Evolutionary conservation across 805 yeast species (phyloP).

Genomic region (Soucietia sequanensis): DNA sequence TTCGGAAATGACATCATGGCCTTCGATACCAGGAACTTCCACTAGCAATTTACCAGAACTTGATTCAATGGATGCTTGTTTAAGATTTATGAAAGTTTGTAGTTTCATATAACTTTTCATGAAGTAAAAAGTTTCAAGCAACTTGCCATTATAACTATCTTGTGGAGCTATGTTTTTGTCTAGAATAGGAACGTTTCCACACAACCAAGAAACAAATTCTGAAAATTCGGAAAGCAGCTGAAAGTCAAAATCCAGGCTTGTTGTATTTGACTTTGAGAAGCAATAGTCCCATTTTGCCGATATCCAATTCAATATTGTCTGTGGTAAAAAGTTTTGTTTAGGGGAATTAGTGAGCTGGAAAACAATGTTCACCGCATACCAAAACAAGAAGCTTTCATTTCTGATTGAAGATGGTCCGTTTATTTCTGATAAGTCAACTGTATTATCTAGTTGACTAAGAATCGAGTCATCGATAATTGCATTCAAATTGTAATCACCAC

Average conservation of each 20-base stretch:
- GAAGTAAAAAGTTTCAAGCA: slow-evolving; percentile 25
- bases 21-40: neutral
- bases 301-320: slow-evolving; percentile 51
- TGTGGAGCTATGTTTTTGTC: too few species aligned
- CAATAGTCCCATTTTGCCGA: slow-evolving; percentile 42
- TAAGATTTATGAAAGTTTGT: slow-evolving; percentile 1
- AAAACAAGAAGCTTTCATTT: slow-evolving; percentile 50
- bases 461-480: slow-evolving; percentile 38
- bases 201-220: too few species aligned
- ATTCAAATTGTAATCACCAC: slow-evolving; percentile 6
- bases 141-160: too few species aligned
- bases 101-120: slow-evolving; percentile 5
- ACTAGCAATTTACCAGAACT: too few species aligned
- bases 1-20: neutral
- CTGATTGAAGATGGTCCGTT: slow-evolving; percentile 57
- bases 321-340: slow-evolving; percentile 19
- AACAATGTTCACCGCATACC: slow-evolving; percentile 45
- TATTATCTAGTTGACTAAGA: slow-evolving; percentile 45
- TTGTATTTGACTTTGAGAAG: slow-evolving; percentile 5
- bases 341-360: slow-evolving; percentile 32
- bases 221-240: neutral
- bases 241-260: too few species aligned
- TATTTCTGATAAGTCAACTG: slow-evolving; percentile 54
- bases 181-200: too few species aligned
- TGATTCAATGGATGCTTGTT: too few species aligned